Conservation (phyloP, 2,329 filamentous ascomycete genomes). For the Thielaviopsis musarum region DNA sequence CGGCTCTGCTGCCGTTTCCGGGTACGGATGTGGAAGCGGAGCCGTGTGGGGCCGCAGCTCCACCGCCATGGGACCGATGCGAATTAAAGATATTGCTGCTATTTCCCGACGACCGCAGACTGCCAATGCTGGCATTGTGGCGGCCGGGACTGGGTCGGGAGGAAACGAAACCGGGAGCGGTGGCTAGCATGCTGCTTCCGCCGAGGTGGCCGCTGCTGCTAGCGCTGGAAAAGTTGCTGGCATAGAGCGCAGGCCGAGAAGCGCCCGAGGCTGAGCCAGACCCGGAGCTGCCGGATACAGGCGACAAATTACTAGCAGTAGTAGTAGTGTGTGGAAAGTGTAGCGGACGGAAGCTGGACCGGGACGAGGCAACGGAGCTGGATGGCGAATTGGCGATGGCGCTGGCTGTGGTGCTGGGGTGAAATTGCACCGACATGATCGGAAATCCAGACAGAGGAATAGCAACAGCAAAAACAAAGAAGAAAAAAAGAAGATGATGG, state of each 20-base stretch:
- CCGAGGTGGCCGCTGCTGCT: not conserved
- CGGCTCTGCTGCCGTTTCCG: too few species aligned
- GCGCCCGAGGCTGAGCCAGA: not conserved
- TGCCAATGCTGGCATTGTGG: not conserved
- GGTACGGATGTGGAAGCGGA: not conserved
- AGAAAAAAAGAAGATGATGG: not conserved
- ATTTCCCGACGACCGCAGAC: not conserved
- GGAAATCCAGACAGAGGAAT: not conserved
- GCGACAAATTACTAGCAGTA: too few species aligned
- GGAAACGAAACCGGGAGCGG: not conserved
- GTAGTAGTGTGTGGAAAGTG: not conserved
- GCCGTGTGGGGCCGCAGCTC: not conserved
- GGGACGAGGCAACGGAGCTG: not conserved
- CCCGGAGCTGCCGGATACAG: too few species aligned
- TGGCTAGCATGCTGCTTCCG: not conserved
- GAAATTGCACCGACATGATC: not conserved
- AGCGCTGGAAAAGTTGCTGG: not conserved
- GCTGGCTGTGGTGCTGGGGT: not conserved
- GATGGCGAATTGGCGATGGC: not conserved
- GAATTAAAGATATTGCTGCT: not conserved
- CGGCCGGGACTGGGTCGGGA: too few species aligned
- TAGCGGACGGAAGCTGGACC: not conserved
- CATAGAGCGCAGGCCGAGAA: not conserved
- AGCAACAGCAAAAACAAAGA: too few species aligned
- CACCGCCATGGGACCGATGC: too few species aligned